phyloP scores from a whole-genome alignment of 306 rosid genomes.

The Casuarina cunninghamiana region DNA sequence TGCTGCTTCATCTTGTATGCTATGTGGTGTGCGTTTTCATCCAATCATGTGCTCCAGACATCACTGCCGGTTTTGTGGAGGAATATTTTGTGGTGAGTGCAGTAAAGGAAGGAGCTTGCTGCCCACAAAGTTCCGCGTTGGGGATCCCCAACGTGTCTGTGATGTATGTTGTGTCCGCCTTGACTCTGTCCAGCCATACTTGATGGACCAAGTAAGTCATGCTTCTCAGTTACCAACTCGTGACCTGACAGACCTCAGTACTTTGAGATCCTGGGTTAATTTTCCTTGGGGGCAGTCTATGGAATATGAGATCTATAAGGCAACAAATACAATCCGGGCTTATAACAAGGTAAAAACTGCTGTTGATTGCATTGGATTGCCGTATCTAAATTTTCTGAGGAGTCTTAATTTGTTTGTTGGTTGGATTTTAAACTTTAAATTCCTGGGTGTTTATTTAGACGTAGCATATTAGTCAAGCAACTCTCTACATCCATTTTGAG shows the following conservation, averaged over 20 bases:
- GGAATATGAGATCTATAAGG: constrained; percentile 95
- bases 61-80: constrained; percentile 98
- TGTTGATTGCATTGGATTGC: neutral
- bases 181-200: constrained; percentile 80
- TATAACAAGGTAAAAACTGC: constrained; percentile 54
- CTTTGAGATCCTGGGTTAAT: constrained; percentile 89
- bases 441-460: constrained; percentile 1
- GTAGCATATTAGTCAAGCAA: neutral
- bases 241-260: constrained; percentile 91
- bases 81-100: constrained; percentile 92
- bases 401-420: neutral
- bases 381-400: constrained; percentile 23
- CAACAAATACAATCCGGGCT: constrained; percentile 67
- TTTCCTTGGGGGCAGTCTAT: constrained; percentile 95
- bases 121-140: constrained; percentile 71
- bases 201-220: constrained; percentile 90
- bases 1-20: constrained; percentile 88
- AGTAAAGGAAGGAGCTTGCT: constrained; percentile 84
- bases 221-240: constrained; percentile 89
- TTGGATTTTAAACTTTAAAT: neutral
- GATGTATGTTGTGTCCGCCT: constrained; percentile 94
- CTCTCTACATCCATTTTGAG: neutral
- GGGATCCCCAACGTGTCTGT: constrained; percentile 88
- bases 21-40: constrained; percentile 88
- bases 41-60: constrained; percentile 93